These are phyloP conservation scores for Metschnikowia cerradonensis DNA, from an alignment of 805 yeast genomes.

Conservation along the genomic window DNA sequence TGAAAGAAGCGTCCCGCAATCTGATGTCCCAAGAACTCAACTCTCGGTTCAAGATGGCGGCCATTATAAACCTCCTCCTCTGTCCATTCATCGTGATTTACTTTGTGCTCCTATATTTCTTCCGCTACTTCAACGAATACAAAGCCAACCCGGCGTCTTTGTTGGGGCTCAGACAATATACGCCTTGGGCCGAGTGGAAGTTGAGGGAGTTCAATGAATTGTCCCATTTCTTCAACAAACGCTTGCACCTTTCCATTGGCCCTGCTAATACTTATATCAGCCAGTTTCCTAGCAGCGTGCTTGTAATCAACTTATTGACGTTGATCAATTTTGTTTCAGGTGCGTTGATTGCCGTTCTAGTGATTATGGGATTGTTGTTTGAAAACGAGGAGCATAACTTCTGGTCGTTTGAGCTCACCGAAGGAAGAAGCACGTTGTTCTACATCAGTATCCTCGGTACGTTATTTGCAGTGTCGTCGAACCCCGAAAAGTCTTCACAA, in stretches of 20 bases:
- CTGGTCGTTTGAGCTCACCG: slow-evolving; percentile 81
- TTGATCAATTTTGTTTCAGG: slow-evolving; percentile 67
- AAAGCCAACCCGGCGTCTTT: slow-evolving; percentile 82
- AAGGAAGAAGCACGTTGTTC: slow-evolving; percentile 76
- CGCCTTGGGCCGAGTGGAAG: slow-evolving; percentile 94
- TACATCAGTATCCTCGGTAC: slow-evolving; percentile 89
- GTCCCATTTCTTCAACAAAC: slow-evolving; percentile 77
- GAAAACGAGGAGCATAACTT: slow-evolving; percentile 81
- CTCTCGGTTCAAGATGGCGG: slow-evolving; percentile 83
- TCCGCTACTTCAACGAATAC: slow-evolving; percentile 89
- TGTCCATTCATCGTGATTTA: slow-evolving; percentile 86
- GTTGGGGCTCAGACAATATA: slow-evolving; percentile 69
- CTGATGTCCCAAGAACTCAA: slow-evolving; percentile 64
- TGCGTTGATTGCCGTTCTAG: slow-evolving; percentile 80
- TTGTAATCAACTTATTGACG: slow-evolving; percentile 34
- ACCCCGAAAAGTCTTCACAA: slow-evolving; percentile 41
- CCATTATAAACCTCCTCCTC: slow-evolving; percentile 71
- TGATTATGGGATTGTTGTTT: slow-evolving; percentile 57
- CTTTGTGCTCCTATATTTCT: slow-evolving; percentile 77
- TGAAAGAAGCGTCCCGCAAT: slow-evolving; percentile 67
- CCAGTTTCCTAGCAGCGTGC: slow-evolving; percentile 81
- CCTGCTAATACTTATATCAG: slow-evolving; percentile 81
- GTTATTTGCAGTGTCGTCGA: slow-evolving; percentile 76
- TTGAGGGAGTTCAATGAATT: slow-evolving; percentile 91
- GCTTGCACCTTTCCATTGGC: slow-evolving; percentile 72